These are phyloP conservation scores for Fusarium sublunatum DNA, from an alignment of 2,329 filamentous ascomycete genomes.

Conservation along the genomic window DNA sequence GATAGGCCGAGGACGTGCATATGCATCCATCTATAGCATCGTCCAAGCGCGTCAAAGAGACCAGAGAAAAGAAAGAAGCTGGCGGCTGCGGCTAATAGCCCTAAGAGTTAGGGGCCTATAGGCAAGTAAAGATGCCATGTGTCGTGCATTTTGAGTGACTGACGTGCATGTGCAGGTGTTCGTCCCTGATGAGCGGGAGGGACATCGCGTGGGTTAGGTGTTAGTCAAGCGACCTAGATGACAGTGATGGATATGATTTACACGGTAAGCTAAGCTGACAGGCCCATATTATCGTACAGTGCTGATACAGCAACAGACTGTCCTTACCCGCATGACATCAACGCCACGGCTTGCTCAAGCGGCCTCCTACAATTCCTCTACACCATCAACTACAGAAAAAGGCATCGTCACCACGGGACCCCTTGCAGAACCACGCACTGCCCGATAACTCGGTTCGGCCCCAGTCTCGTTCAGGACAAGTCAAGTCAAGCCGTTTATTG, in stretches of 20 bases:
- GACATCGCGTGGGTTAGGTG: constrained; percentile 33
- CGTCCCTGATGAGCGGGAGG: constrained; percentile 37
- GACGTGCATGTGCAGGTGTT: constrained; percentile 39
- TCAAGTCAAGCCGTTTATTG: no score
- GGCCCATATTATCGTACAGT: background rate
- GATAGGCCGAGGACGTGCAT: background rate
- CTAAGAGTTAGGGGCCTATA: constrained; percentile 22
- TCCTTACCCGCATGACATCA: constrained; percentile 22
- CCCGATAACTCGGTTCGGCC: constrained; percentile 21
- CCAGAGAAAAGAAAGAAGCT: constrained; percentile 5
- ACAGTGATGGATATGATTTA: accelerated
- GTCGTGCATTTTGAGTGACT: constrained; percentile 40
- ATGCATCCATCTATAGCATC: background rate
- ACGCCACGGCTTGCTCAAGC: constrained; percentile 26
- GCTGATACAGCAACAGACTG: accelerated
- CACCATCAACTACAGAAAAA: constrained; percentile 30
- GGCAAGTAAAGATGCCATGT: constrained; percentile 19
- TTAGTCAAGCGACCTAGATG: constrained; percentile 40
- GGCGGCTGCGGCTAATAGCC: constrained; percentile 12
- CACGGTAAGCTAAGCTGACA: background rate
- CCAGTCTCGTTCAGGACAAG: background rate
- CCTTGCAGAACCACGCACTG: constrained; percentile 29
- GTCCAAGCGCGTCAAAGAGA: constrained; percentile 20
- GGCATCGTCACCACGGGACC: constrained; percentile 39
- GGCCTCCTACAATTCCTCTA: constrained; percentile 26